A percentile compares a stretch with the other conserved stretches of the same genome.
phyloP scores from a whole-genome alignment of 1,284 basidiomycete genomes.

The Volvariella volvacea region DNA sequence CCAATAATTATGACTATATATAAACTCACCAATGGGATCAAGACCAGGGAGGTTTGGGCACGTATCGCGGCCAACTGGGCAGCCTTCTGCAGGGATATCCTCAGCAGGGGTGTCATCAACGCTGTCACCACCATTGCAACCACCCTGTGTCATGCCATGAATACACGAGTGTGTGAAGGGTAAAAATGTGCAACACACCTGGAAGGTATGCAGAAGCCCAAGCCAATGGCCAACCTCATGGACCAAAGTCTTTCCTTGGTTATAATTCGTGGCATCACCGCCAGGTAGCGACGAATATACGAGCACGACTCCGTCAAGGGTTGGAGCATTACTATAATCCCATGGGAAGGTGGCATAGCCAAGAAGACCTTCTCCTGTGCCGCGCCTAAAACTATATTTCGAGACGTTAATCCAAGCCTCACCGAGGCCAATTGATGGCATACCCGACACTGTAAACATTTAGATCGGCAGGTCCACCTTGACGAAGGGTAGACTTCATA shows the following conservation, averaged over 20 bases:
- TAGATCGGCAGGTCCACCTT: constrained; percentile 34
- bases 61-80: not conserved
- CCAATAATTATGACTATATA: too few species aligned
- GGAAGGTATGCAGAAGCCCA: constrained; percentile 2
- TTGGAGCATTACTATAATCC: constrained; percentile 22
- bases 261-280: constrained; percentile 27
- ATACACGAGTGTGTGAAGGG: not conserved
- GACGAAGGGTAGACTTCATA: constrained; percentile 28
- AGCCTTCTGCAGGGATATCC: not conserved
- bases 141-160: not conserved
- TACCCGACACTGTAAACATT: constrained; percentile 49
- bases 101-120: constrained; percentile 2
- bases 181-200: not conserved
- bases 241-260: constrained; percentile 13
- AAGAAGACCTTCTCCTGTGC: constrained; percentile 15
- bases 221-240: constrained; percentile 5
- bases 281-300: constrained; percentile 33
- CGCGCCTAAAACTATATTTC: too few species aligned
- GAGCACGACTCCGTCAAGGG: constrained; percentile 34
- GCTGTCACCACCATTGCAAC: not conserved
- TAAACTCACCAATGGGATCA: constrained; percentile 1
- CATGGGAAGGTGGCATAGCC: constrained; percentile 36
- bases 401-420: too few species aligned
- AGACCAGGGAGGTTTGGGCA: not conserved
- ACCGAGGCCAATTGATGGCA: constrained; percentile 3